Conservation (phyloP, 2,329 filamentous ascomycete species). For the Fusarium tjaetaba region DNA sequence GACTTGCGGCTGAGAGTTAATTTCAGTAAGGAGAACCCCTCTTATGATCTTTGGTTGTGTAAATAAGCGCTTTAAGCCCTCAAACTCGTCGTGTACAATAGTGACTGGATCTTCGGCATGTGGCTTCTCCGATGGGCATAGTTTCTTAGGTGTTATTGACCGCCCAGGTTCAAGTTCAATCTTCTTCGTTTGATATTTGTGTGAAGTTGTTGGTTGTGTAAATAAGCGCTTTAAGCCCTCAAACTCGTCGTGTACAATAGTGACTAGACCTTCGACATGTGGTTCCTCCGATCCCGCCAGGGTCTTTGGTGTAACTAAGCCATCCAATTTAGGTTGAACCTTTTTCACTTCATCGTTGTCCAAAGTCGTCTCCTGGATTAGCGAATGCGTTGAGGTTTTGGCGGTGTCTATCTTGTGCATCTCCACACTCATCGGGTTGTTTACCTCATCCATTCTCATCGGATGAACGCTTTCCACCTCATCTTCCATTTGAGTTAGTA, state of each 20-base stretch:
- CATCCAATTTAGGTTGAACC: neutral
- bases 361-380: neutral
- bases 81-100: too few species aligned
- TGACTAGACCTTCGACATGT: neutral
- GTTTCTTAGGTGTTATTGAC: neutral
- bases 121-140: neutral
- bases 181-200: neutral
- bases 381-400: neutral
- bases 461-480: neutral
- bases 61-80: too few species aligned
- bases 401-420: neutral
- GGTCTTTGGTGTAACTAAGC: neutral
- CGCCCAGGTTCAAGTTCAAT: neutral
- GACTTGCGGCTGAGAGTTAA: too few species aligned
- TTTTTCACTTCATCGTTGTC: neutral
- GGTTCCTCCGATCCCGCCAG: neutral
- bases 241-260: neutral
- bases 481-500: neutral
- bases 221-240: neutral
- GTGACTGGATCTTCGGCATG: neutral
- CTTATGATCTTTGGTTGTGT: too few species aligned
- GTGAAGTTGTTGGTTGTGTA: neutral
- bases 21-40: too few species aligned
- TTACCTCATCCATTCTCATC: neutral
- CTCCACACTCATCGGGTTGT: neutral